Conservation (phyloP, 768 basidiomycete species). For the Amanita exitialis region DNA sequence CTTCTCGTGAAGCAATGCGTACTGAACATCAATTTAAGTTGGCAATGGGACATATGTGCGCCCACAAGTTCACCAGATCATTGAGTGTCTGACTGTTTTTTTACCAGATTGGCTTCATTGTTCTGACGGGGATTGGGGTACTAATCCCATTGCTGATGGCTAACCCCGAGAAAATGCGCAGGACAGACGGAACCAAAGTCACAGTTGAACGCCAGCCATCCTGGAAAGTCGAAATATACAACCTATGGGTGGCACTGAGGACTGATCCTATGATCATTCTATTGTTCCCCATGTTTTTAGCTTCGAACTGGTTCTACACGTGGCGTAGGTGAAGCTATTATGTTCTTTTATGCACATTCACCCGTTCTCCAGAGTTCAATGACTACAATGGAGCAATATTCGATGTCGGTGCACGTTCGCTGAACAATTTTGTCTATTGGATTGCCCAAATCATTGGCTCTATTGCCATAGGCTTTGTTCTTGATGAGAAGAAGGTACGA, state of each 20-base stretch:
- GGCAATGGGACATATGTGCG: conserved; percentile 69
- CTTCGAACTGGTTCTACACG: conserved; percentile 80
- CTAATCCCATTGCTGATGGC: conserved; percentile 61
- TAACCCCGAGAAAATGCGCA: conserved; percentile 60
- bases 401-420: conserved; percentile 66
- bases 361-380: conserved; percentile 48
- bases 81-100: conserved; percentile 3
- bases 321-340: conserved; percentile 48
- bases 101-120: conserved; percentile 62
- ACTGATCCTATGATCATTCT: conserved; percentile 66
- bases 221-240: conserved; percentile 67
- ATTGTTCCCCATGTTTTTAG: conserved; percentile 80
- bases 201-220: conserved; percentile 54
- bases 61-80: conserved; percentile 1
- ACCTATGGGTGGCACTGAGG: conserved; percentile 55
- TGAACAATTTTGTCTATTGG: conserved; percentile 81
- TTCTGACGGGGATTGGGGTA: conserved; percentile 63
- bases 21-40: conserved; percentile 24
- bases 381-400: conserved; percentile 74
- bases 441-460: conserved; percentile 70
- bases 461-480: conserved; percentile 54
- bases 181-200: conserved; percentile 68
- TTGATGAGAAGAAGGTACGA: conserved; percentile 44
- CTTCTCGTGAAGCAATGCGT: neutral
- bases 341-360: conserved; percentile 1